Conservation (phyloP, 768 basidiomycete species). For the Mycena olivaceomarginata region DNA sequence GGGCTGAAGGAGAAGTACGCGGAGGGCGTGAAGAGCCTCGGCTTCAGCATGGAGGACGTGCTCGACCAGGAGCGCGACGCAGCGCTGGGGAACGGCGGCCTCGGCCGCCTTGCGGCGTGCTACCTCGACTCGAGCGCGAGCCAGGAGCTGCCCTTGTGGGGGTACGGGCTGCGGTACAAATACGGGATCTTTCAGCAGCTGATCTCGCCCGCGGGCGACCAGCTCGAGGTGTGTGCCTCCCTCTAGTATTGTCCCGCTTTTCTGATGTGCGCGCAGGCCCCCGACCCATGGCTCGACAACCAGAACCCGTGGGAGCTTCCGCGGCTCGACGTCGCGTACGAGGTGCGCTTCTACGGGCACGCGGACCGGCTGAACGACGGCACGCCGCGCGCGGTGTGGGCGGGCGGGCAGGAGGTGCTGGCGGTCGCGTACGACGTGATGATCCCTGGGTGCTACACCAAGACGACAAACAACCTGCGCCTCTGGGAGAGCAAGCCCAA, state of each 20-base stretch:
- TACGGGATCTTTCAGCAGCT: slow-evolving; percentile 98
- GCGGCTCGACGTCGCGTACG: slow-evolving; percentile 89
- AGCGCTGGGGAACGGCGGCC: slow-evolving; percentile 95
- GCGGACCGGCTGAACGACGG: slow-evolving; percentile 81
- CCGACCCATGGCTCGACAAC: slow-evolving; percentile 94
- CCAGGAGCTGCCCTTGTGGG: slow-evolving; percentile 93
- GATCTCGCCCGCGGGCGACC: slow-evolving; percentile 89
- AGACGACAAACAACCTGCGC: slow-evolving; percentile 93
- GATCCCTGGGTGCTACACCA: slow-evolving; percentile 91
- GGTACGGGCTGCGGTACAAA: slow-evolving; percentile 94
- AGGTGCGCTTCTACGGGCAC: slow-evolving; percentile 92
- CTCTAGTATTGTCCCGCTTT: neutral
- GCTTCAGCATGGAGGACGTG: slow-evolving; percentile 93
- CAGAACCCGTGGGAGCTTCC: slow-evolving; percentile 94
- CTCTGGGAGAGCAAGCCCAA: slow-evolving; percentile 92
- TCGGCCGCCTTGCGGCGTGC: slow-evolving; percentile 97
- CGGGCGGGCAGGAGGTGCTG: slow-evolving; percentile 89
- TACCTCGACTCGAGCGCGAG: slow-evolving; percentile 93
- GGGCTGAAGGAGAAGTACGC: slow-evolving; percentile 87
- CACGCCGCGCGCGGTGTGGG: slow-evolving; percentile 80
- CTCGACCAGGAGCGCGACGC: slow-evolving; percentile 95
- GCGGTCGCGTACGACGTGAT: slow-evolving; percentile 62
- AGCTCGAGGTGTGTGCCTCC: slow-evolving; percentile 74
- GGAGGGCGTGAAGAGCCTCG: slow-evolving; percentile 83
- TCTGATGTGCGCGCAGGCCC: slow-evolving; percentile 65